Percentiles rank a stretch among this genome's conserved stretches.
phyloP scores from a whole-genome alignment of 345 rosid genomes.

The Pistacia vera region DNA sequence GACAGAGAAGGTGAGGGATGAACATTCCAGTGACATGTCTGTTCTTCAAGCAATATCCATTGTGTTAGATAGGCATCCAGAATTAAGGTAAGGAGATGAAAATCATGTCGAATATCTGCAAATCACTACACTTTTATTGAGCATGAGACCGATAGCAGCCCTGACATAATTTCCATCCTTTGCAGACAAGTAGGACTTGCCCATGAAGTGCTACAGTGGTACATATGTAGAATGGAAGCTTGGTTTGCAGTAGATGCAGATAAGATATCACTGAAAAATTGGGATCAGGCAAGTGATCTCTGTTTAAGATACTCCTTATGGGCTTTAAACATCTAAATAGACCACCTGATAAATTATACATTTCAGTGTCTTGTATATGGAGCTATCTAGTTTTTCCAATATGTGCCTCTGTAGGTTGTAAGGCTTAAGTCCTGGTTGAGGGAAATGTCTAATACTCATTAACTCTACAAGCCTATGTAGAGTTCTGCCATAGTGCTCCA shows the following conservation, averaged over 20 bases:
- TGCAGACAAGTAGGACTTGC: conserved; percentile 76
- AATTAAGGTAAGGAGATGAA: conserved; percentile 55
- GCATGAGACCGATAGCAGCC: conserved; percentile 3
- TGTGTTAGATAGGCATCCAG: conserved; percentile 75
- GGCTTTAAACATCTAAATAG: background rate
- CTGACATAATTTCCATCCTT: conserved; percentile 22
- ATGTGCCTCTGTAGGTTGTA: background rate
- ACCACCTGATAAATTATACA: background rate
- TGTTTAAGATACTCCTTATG: background rate
- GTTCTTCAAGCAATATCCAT: conserved; percentile 78
- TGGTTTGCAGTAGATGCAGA: conserved; percentile 97
- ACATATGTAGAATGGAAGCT: conserved; percentile 91
- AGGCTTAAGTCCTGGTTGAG: background rate
- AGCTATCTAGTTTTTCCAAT: background rate
- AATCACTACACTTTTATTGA: background rate
- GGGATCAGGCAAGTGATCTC: conserved; percentile 79
- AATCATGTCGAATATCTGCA: background rate
- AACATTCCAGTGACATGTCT: conserved; percentile 72
- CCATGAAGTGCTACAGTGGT: conserved; percentile 87
- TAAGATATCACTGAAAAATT: conserved; percentile 75
- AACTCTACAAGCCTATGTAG: background rate
- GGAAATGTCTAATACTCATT: background rate
- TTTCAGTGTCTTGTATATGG: background rate
- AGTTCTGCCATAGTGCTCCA: background rate
- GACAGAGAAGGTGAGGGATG: conserved; percentile 85